Percentiles rank a stretch among this genome's conserved stretches.
These are phyloP conservation scores for Endocalyx cinctus DNA, from an alignment of 2,329 filamentous ascomycete genomes.

Conservation along the genomic window DNA sequence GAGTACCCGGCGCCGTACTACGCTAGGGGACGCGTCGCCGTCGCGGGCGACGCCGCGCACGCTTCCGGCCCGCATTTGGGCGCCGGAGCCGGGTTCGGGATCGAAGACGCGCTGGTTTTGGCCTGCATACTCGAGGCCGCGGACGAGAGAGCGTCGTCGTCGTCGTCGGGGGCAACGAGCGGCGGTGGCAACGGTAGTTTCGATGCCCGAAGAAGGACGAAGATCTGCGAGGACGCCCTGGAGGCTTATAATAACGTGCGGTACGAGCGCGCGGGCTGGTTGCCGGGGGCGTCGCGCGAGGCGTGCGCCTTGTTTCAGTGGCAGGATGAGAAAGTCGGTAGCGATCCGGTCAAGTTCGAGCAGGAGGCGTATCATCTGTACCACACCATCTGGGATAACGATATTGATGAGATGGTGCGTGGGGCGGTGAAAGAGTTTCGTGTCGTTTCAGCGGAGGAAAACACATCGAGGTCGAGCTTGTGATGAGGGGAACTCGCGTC, in stretches of 20 bases:
- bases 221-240: conserved; percentile 20
- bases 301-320: conserved; percentile 26
- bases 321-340: conserved; percentile 15
- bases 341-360: conserved; percentile 17
- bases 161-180: conserved; percentile 1
- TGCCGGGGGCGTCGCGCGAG: conserved; percentile 24
- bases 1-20: conserved; percentile 43
- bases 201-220: conserved; percentile 7
- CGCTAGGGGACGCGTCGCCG: conserved; percentile 36
- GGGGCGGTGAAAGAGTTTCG: conserved; percentile 11
- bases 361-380: conserved; percentile 15
- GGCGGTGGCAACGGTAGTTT: no score
- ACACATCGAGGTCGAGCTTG: neutral
- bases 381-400: conserved; percentile 26
- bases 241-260: conserved; percentile 22
- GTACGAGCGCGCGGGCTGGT: conserved; percentile 26
- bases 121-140: conserved; percentile 17
- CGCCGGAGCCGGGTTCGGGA: conserved; percentile 50
- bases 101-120: conserved; percentile 46
- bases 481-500: no score
- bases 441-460: neutral
- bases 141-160: no score
- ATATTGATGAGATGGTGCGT: conserved; percentile 22
- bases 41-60: conserved; percentile 55
- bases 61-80: conserved; percentile 51